Evolutionary conservation across 129 eudicot species (phyloP), one percentile per base, ranked within the genome.

Genomic region (Pulicaria dysenterica): DNA sequence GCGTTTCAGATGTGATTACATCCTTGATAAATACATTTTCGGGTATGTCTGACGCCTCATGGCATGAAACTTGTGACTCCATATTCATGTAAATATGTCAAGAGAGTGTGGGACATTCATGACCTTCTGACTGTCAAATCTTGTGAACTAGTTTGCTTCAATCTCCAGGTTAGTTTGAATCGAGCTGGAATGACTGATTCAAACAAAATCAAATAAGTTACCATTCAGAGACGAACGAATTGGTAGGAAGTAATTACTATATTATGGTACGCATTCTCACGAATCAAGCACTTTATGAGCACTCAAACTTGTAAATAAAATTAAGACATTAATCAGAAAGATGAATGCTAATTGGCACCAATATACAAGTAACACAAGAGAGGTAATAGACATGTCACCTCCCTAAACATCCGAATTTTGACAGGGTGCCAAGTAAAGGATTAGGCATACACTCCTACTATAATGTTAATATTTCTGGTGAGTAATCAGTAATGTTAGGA

Each of bases 41-140:
- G 15, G 77, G 74, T 56, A 66, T 73, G 61, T 73, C 43, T 7
- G 65, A 76, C 46, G 64, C 80, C 51, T 69, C 70, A 46, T 47
- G 77, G 49, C 55, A 77, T 5, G 87, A 58, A 61, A 81, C 85
- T 73, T 82, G 84, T 36, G 79, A 73, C 76, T 83, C 95, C 90
- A 84, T 86, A 72, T 75, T 76, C 77, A 78, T 55, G 47, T 69
- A 75, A 70, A 71, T 14, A 48, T 83, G 78, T 83, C 78, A 68
- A 62, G 67, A 34, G 53, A 68, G 44, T 48, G 24, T 67, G 38
- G 38, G 39, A 41, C 3, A 46, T 69, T 64, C 87, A 81, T 83
- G 73, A 50, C 72, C 73, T 70, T 70, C 60, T 36, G 24, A 58
- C 57, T 63, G 40, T 55, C 8, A 46, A 56, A 39, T 49, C 61